These are phyloP conservation scores for Penicillium soppii DNA, from an alignment of 495 filamentous ascomycete genomes.

Conservation along the genomic window DNA sequence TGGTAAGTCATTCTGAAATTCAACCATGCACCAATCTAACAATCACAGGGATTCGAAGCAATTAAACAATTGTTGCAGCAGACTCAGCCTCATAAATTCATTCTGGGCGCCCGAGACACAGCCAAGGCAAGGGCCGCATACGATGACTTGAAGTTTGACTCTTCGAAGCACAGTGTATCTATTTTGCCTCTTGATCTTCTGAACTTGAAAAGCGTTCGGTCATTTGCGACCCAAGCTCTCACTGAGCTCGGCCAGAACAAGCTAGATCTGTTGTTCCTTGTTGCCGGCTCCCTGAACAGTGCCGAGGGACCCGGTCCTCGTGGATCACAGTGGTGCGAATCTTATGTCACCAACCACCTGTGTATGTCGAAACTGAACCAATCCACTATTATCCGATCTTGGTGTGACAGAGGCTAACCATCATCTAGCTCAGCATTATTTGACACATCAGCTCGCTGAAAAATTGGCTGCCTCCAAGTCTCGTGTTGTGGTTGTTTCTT, in stretches of 20 bases:
- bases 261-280: conserved; percentile 22
- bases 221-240: conserved; percentile 23
- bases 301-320: conserved; percentile 24
- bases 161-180: conserved; percentile 17
- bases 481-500: conserved; percentile 30
- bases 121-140: conserved; percentile 20
- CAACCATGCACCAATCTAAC: not conserved
- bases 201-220: conserved; percentile 23
- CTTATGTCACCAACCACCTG: conserved; percentile 28
- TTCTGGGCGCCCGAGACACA: conserved; percentile 27
- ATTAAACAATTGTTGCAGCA: conserved; percentile 29
- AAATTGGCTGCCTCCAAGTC: conserved; percentile 20
- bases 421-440: conserved; percentile 27
- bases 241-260: conserved; percentile 14
- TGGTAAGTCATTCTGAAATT: conserved; percentile 13
- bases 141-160: conserved; percentile 21
- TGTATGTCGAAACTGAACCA: conserved; percentile 11
- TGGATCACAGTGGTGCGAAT: conserved; percentile 28
- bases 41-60: conserved; percentile 28
- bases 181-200: conserved; percentile 25
- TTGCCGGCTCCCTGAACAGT: conserved; percentile 19
- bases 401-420: not conserved
- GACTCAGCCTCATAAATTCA: conserved; percentile 25
- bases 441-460: conserved; percentile 25
- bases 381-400: not conserved